Base-by-base conservation (phyloP, 139 green algal genomes). In the Pedinophyceae sp. region DNA sequence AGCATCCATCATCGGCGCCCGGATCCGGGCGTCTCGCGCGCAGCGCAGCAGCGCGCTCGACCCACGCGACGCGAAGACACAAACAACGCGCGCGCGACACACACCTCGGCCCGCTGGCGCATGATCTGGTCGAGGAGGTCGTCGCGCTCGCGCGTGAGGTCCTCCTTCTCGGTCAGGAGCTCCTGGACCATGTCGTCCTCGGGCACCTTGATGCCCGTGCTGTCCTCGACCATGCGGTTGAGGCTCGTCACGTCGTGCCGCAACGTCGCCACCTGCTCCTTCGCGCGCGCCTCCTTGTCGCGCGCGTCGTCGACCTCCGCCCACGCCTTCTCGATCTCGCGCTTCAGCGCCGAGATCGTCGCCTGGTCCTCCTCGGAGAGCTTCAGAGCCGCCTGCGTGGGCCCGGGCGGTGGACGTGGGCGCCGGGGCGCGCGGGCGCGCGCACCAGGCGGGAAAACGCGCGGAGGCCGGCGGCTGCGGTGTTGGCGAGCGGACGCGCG, bases 321-420 rank as follows among this genome's bases (percentile, higher is more conserved):
- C 85, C 85, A 94, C 26, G 83, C 81, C 67, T 91, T 93, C 57
- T 95, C 85, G 30, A 95, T 81, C 62, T 95, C 86, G 64, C 84
- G 85, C 46, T 91, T 93, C 18, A 95, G 75, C 3, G 75, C 72
- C 0, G 61, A 52, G 54, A 94, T 93, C 29, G 82, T 89, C 23
- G 51, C 67, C 60, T 89, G 80, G 66, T 95, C 86, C 65, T 95
- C 86, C 61, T 93, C 83, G 29, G 74, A 82, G 17, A 94, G 80
- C 69, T 87, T 89, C 26, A 94, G 71, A 3, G 83, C 83, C 28
- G 80, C 85, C 59, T 88, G 75, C n/a, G n/a, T n/a, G n/a, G n/a
- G n/a, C n/a, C n/a, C n/a, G n/a, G n/a, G n/a, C n/a, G n/a, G n/a
- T n/a, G n/a, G n/a, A n/a, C n/a, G n/a, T n/a, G n/a, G n/a, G n/a